These are phyloP conservation scores for Tolypocladium capitatum DNA, from an alignment of 2,329 filamentous ascomycete species.

Conservation along the genomic window DNA sequence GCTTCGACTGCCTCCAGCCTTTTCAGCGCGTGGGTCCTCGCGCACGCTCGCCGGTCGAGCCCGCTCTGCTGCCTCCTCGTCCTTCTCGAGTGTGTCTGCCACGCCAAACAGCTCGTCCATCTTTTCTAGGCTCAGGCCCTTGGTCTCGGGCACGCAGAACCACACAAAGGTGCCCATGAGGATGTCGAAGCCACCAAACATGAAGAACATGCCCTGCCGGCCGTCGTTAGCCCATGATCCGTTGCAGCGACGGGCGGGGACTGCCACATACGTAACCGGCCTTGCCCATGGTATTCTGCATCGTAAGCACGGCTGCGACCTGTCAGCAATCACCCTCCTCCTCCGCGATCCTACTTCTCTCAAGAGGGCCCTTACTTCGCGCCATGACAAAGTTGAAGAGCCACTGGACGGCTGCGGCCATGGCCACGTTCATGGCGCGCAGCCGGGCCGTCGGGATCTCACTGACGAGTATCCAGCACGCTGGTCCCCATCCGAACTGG, in stretches of 20 bases:
- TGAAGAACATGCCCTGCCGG: conserved; percentile 49
- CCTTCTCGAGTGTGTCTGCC: conserved; percentile 25
- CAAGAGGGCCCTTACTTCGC: conserved; percentile 23
- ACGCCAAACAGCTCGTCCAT: conserved; percentile 56
- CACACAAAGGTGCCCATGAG: conserved; percentile 52
- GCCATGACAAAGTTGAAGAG: conserved; percentile 64
- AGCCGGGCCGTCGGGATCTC: conserved; percentile 58
- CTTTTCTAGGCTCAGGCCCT: conserved; percentile 48
- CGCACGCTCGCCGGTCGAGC: conserved; percentile 12
- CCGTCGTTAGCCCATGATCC: background rate
- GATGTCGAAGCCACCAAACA: conserved; percentile 54
- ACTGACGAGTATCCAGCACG: conserved; percentile 57
- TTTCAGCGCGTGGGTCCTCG: too few species aligned
- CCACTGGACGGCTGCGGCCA: conserved; percentile 59
- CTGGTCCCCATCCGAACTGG: conserved; percentile 58
- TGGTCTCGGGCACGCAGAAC: conserved; percentile 59
- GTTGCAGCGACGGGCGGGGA: background rate
- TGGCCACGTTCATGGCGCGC: conserved; percentile 52
- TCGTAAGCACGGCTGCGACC: conserved; percentile 43
- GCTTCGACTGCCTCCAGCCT: conserved; percentile 2
- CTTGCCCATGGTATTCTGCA: conserved; percentile 42
- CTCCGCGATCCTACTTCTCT: background rate
- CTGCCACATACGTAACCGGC: conserved; percentile 24
- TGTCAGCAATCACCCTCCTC: background rate
- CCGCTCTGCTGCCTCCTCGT: conserved; percentile 17